Base-by-base conservation (phyloP, 306 rosid species). In the Casuarina glauca region DNA sequence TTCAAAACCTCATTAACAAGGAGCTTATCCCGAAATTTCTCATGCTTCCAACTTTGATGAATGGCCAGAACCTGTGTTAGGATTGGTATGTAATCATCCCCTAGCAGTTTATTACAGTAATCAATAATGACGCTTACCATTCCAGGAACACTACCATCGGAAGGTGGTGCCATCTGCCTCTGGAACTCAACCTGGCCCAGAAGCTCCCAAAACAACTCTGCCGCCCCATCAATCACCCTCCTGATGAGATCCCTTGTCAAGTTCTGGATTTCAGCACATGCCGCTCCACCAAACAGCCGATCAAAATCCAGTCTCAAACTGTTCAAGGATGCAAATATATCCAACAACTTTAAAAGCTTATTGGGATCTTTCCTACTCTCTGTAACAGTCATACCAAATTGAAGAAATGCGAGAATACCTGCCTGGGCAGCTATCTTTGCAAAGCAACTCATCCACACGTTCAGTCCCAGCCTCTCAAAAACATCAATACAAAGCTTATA, bases 171-270 rank as follows among this genome's bases (percentile, higher is more conserved):
- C 68, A 71, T 90, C 87, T 84, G 86, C 86, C 94, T 90, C 86
- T 96, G 99, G 63, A 96, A 83, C 87, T 90, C 89, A 80, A 93
- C 94, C 90, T 96, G 98, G 74, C 77, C 86, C 69, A 81, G 82
- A 78, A 96, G 99, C 80, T 96, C 99, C 94, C 97, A 90, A 87
- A 96, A 96, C 79, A 96, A 90, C 71, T 91, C 98, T 5, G 99
- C 97, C 0, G 89, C 96, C 50, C 98, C 99, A 81, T 93, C 93
- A 51, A 96, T 91, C 51, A 96, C 96, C 49, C 90, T 86, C 89
- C 87, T 96, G 64, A 96, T 93, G 77, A 96, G 98, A 86, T 93
- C 99, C 86, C 99, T 82, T n/a, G 99, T 96, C 83, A 93, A 81
- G 71, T 87, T 93, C 78, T 96, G 99, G 76, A 96, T 96, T 82